Percentiles rank a stretch among this genome's conserved stretches.
These are phyloP conservation scores for Myxozyma nipponensis DNA, from an alignment of 805 yeast species.

Conservation along the genomic window DNA sequence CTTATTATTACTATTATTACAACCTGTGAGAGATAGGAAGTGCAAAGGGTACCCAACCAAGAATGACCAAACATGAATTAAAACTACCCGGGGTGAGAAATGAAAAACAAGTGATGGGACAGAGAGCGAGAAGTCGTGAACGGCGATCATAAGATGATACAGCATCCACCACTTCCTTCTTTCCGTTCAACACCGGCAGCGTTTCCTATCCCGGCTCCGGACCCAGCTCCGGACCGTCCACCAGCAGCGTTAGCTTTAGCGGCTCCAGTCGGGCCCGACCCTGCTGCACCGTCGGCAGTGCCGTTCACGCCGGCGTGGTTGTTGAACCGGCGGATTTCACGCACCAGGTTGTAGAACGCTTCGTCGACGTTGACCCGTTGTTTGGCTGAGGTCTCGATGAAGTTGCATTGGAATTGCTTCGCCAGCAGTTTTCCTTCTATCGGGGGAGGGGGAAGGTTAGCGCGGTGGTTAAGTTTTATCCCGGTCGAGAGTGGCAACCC, in stretches of 20 bases:
- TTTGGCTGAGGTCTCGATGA: conserved; percentile 91
- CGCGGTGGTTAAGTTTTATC: neutral
- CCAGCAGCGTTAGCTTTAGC: conserved; percentile 8
- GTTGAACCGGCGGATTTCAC: conserved; percentile 40
- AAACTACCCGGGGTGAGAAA: too few species aligned
- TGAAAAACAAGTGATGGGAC: neutral
- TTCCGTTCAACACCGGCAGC: conserved; percentile 13
- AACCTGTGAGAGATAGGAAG: too few species aligned
- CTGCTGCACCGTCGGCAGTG: conserved; percentile 5
- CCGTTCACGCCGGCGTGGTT: conserved; percentile 17
- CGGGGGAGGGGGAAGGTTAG: neutral
- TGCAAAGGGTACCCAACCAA: too few species aligned
- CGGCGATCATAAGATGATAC: conserved; percentile 13
- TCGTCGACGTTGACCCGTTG: conserved; percentile 86
- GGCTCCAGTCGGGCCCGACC: conserved; percentile 2
- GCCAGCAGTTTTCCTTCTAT: conserved; percentile 77
- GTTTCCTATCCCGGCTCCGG: too few species aligned
- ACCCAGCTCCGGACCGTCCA: conserved; percentile 2
- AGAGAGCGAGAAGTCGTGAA: neutral
- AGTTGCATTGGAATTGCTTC: conserved; percentile 56
- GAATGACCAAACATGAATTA: too few species aligned
- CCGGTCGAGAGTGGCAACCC: conserved; percentile 7
- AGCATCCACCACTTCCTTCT: conserved; percentile 19
- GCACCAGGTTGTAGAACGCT: conserved; percentile 66
- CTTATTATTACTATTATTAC: neutral